Conservation (phyloP, 257 asterid species). For the Primulina huaijiensis region DNA sequence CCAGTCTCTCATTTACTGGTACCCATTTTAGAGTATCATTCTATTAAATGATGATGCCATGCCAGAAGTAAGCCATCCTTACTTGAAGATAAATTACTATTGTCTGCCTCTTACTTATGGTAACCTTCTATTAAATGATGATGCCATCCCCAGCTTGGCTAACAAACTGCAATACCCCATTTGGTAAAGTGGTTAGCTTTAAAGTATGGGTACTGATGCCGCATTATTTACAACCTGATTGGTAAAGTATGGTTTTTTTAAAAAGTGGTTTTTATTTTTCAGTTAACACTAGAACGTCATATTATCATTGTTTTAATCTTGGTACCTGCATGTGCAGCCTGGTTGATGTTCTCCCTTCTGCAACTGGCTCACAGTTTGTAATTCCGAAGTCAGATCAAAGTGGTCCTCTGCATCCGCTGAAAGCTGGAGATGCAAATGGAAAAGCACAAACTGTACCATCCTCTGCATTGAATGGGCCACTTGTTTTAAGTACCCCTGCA, state of each 20-base stretch:
- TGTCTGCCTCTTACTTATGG: too few species aligned
- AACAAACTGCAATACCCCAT: background rate
- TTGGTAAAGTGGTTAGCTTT: background rate
- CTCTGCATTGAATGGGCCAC: slow-evolving; percentile 34
- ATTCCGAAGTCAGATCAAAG: slow-evolving; percentile 32
- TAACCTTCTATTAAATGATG: background rate
- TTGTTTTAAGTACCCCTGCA: slow-evolving; percentile 28
- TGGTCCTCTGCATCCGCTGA: slow-evolving; percentile 24
- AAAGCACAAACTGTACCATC: slow-evolving; percentile 28
- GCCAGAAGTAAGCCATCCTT: too few species aligned
- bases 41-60: too few species aligned
- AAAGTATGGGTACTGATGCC: background rate
- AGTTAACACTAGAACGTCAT: background rate
- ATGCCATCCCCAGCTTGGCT: background rate
- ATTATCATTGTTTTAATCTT: slow-evolving; percentile 4
- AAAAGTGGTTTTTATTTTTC: background rate
- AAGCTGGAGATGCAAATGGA: slow-evolving; percentile 41
- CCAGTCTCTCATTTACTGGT: background rate
- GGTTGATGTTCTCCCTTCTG: slow-evolving; percentile 24
- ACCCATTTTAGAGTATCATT: background rate
- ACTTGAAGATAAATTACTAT: too few species aligned
- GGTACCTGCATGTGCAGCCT: slow-evolving; percentile 43
- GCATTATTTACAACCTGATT: background rate
- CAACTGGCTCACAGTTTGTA: slow-evolving; percentile 28
- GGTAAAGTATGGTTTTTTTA: background rate